These are phyloP conservation scores for Macrocybe gigantea DNA, from an alignment of 768 basidiomycete genomes.

Conservation along the genomic window DNA sequence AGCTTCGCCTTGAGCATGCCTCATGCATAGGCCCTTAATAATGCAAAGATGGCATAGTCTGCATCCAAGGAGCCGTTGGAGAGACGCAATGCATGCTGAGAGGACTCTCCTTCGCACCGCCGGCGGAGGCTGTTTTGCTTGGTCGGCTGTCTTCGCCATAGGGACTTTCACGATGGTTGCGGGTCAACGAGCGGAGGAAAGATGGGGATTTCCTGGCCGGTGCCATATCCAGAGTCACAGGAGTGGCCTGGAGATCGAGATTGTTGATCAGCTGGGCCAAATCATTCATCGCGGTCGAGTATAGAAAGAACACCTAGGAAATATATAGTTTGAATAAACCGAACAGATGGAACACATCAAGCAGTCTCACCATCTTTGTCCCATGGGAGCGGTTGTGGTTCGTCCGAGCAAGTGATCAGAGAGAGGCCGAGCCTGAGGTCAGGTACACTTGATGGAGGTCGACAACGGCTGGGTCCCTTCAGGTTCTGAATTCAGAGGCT, in stretches of 20 bases:
- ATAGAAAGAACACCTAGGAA: slow-evolving; percentile 55
- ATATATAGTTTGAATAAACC: slow-evolving; percentile 2
- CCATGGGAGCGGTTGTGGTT: slow-evolving; percentile 43
- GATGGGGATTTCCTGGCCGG: slow-evolving; percentile 39
- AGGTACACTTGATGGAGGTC: slow-evolving; percentile 46
- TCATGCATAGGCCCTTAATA: too few relatives aligned
- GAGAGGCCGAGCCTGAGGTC: slow-evolving; percentile 46
- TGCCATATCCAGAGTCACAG: slow-evolving; percentile 44
- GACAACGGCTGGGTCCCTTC: slow-evolving; percentile 42
- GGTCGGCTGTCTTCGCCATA: too few relatives aligned
- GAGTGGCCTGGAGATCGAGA: slow-evolving; percentile 78
- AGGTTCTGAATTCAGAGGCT: slow-evolving; percentile 10
- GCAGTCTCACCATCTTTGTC: slow-evolving; percentile 43
- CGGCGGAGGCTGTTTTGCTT: too few relatives aligned
- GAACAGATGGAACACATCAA: slow-evolving; percentile 2
- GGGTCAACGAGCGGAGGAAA: too few relatives aligned
- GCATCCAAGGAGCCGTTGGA: too few relatives aligned
- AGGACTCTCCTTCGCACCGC: too few relatives aligned
- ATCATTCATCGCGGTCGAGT: slow-evolving; percentile 76
- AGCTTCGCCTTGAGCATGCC: too few relatives aligned
- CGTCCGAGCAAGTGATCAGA: slow-evolving; percentile 57
- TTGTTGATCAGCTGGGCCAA: slow-evolving; percentile 72
- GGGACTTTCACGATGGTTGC: too few relatives aligned
- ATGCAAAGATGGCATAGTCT: too few relatives aligned
- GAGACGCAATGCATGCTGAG: too few relatives aligned